Percentiles rank a stretch among this genome's conserved stretches.
Evolutionary conservation across 345 rosid genomes (phyloP).

Genomic region (Abelmoschus esculentus): DNA sequence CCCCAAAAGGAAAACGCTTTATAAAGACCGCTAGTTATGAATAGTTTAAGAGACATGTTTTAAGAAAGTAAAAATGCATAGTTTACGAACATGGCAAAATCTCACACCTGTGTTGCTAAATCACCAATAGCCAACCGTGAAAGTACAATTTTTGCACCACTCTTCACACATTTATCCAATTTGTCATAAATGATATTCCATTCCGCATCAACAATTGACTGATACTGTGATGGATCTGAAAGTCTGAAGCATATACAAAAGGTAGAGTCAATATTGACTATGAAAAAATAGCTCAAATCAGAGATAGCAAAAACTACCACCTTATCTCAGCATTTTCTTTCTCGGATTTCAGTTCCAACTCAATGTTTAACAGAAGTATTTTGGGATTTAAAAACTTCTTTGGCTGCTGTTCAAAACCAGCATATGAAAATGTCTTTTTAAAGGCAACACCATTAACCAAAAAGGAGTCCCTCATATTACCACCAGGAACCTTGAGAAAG

Average conservation of each 20-base stretch:
- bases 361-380: slow-evolving; percentile 78
- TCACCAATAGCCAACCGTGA: slow-evolving; percentile 98
- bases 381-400: slow-evolving; percentile 82
- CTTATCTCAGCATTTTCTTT: slow-evolving; percentile 99
- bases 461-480: slow-evolving; percentile 94
- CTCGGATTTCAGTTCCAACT: slow-evolving; percentile 94
- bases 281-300: background rate
- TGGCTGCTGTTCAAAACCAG: slow-evolving; percentile 99
- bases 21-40: background rate
- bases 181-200: slow-evolving; percentile 99
- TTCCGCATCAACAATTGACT: slow-evolving; percentile 99
- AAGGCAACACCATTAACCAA: slow-evolving; percentile 97
- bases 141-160: slow-evolving; percentile 95
- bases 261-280: slow-evolving; percentile 12
- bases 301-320: slow-evolving; percentile 26
- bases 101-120: slow-evolving; percentile 83
- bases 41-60: background rate
- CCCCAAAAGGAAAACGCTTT: background rate
- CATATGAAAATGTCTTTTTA: slow-evolving; percentile 98
- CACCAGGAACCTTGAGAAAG: slow-evolving; percentile 79
- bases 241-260: slow-evolving; percentile 42
- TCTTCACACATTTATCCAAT: slow-evolving; percentile 84
- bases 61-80: background rate
- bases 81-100: slow-evolving; percentile 1
- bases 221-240: slow-evolving; percentile 92